phyloP scores from a whole-genome alignment of 345 rosid genomes.

The Syzygium jambos region DNA sequence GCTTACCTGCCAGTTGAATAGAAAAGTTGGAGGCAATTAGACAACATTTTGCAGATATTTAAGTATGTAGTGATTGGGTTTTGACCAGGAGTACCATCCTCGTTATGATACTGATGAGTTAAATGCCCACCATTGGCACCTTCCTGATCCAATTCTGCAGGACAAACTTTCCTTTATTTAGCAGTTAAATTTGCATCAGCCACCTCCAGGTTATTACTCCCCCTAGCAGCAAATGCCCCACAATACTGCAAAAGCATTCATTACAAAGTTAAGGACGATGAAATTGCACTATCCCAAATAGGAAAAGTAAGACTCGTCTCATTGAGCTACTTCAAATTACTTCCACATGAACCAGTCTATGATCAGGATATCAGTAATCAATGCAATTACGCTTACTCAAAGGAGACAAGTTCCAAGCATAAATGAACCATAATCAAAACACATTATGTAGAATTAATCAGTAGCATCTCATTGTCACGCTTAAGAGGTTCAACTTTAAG shows the following conservation, averaged over 20 bases:
- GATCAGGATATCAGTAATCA: neutral
- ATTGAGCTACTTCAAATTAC: neutral
- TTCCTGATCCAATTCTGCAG: conserved; percentile 11
- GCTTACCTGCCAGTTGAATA: conserved; percentile 15
- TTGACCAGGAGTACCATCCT: neutral
- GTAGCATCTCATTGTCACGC: neutral
- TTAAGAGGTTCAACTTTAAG: neutral
- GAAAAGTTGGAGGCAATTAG: neutral
- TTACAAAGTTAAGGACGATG: neutral
- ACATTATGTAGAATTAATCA: neutral
- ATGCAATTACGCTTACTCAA: neutral
- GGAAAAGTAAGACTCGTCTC: neutral
- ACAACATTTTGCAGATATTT: neutral
- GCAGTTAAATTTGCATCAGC: neutral
- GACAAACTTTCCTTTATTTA: conserved; percentile 49
- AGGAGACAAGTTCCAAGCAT: neutral
- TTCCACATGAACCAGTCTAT: neutral
- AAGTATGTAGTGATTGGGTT: neutral
- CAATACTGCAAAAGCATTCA: neutral
- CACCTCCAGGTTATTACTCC: neutral
- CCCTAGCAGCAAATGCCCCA: neutral
- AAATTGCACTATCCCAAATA: neutral
- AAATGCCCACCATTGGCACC: neutral
- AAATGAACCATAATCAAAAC: neutral
- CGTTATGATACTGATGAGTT: neutral